These are phyloP conservation scores for Ascodesmis nigricans DNA, from an alignment of 495 filamentous ascomycete genomes.

Conservation along the genomic window DNA sequence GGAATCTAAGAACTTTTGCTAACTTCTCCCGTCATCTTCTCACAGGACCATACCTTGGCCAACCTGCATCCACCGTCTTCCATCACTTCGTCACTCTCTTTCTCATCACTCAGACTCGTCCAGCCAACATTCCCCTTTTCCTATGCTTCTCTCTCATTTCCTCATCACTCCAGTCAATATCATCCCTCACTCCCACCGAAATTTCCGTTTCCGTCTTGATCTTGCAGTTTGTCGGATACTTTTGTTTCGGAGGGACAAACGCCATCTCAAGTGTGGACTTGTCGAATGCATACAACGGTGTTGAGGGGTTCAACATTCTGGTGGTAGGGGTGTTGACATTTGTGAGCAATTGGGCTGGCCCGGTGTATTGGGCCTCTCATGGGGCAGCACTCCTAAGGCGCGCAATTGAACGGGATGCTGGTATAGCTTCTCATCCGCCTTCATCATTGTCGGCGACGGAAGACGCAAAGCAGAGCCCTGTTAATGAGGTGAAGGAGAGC, in stretches of 20 bases:
- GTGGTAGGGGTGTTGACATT: constrained; percentile 65
- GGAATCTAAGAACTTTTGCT: too few species aligned
- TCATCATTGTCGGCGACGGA: constrained; percentile 1
- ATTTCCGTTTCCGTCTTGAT: constrained; percentile 41
- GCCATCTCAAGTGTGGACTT: constrained; percentile 76
- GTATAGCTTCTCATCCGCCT: constrained; percentile 13
- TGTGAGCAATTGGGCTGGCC: constrained; percentile 72
- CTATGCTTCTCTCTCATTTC: constrained; percentile 43
- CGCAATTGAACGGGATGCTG: constrained; percentile 1
- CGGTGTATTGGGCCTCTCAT: constrained; percentile 62
- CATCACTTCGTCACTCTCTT: constrained; percentile 56
- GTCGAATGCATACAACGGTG: constrained; percentile 63
- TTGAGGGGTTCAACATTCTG: constrained; percentile 42
- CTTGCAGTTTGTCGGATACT: constrained; percentile 59
- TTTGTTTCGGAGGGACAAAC: constrained; percentile 78
- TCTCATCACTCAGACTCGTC: constrained; percentile 64
- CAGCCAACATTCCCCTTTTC: constrained; percentile 65
- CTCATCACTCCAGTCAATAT: constrained; percentile 27
- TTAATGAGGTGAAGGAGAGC: neutral
- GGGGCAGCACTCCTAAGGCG: constrained; percentile 31
- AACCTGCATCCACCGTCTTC: constrained; percentile 23
- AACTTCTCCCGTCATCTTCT: too few species aligned
- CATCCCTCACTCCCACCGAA: constrained; percentile 31
- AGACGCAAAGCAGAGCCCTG: constrained; percentile 6
- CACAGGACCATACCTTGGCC: too few species aligned